Evolutionary conservation across 495 filamentous ascomycete species (phyloP).

Genomic region (Polyplosphaeria fusca): DNA sequence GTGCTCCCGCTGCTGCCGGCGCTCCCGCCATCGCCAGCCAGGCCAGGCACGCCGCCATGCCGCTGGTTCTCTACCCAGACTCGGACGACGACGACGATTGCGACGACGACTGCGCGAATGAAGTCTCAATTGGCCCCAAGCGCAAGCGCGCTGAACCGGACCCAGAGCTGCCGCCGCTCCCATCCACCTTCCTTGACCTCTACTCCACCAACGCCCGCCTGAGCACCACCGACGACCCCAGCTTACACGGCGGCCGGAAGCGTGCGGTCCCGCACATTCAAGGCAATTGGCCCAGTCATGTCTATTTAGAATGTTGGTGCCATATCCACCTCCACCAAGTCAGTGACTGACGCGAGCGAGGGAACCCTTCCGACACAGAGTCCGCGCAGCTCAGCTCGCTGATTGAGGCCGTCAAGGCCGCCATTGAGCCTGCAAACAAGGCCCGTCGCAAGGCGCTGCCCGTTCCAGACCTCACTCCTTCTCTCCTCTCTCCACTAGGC

Average conservation of each 20-base stretch:
- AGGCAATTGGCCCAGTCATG: slow-evolving; percentile 88
- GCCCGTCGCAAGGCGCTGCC: slow-evolving; percentile 1
- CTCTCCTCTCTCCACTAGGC: slow-evolving; percentile 72
- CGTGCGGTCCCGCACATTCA: slow-evolving; percentile 77
- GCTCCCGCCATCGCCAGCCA: too few species aligned
- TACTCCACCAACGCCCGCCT: slow-evolving; percentile 77
- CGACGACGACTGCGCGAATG: slow-evolving; percentile 16
- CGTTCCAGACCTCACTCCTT: slow-evolving; percentile 48
- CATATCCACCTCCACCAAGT: background rate
- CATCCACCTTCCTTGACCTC: slow-evolving; percentile 78
- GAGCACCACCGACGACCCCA: slow-evolving; percentile 75
- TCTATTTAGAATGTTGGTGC: slow-evolving; percentile 86
- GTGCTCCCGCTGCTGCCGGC: too few species aligned
- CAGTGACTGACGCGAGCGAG: slow-evolving; percentile 50
- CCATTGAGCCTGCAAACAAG: slow-evolving; percentile 12
- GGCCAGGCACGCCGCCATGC: too few species aligned
- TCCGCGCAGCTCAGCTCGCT: slow-evolving; percentile 52
- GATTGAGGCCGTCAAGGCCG: slow-evolving; percentile 43
- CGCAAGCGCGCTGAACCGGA: slow-evolving; percentile 36
- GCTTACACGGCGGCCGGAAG: slow-evolving; percentile 78
- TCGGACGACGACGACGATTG: slow-evolving; percentile 54
- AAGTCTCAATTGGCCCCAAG: slow-evolving; percentile 31
- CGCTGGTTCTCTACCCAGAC: slow-evolving; percentile 39
- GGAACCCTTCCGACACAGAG: slow-evolving; percentile 64
- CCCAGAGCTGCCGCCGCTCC: slow-evolving; percentile 71